A percentile compares a stretch with the other conserved stretches of the same genome.
Evolutionary conservation across 352 stramenopile genomes (phyloP).

Genomic region (Globisporangium mamillatum): DNA sequence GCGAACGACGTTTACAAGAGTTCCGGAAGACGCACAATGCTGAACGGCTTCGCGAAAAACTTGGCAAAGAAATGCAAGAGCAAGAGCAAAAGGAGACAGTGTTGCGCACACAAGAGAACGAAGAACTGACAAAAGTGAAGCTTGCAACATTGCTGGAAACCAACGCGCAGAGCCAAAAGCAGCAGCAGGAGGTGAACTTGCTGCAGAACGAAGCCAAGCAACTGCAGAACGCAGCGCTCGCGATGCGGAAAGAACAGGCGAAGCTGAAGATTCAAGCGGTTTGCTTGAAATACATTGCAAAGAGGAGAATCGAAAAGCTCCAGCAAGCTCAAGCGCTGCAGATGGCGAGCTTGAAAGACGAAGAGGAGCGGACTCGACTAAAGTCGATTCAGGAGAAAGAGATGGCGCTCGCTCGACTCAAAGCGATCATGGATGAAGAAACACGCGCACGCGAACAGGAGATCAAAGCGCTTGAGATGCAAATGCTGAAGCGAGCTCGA

Average conservation of each 20-base stretch:
- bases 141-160: slow-evolving; percentile 44
- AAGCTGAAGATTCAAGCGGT: slow-evolving; percentile 61
- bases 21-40: slow-evolving; percentile 31
- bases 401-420: slow-evolving; percentile 55
- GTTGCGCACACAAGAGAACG: slow-evolving; percentile 57
- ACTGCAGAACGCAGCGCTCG: slow-evolving; percentile 34
- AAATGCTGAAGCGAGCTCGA: slow-evolving; percentile 75
- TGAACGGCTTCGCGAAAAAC: slow-evolving; percentile 36
- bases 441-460: slow-evolving; percentile 60
- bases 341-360: slow-evolving; percentile 51
- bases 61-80: slow-evolving; percentile 39
- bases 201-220: slow-evolving; percentile 45
- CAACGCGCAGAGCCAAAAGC: slow-evolving; percentile 27
- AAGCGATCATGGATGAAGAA: slow-evolving; percentile 74
- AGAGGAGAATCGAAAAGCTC: slow-evolving; percentile 40
- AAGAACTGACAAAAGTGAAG: slow-evolving; percentile 53
- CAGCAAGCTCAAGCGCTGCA: slow-evolving; percentile 43
- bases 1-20: slow-evolving; percentile 38
- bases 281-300: slow-evolving; percentile 52
- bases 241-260: slow-evolving; percentile 53
- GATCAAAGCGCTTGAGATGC: slow-evolving; percentile 59
- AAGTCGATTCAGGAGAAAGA: slow-evolving; percentile 67
- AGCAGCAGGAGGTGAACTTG: slow-evolving; percentile 29
- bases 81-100: slow-evolving; percentile 44
- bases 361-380: slow-evolving; percentile 55